phyloP scores from a whole-genome alignment of 345 rosid species.

The Eucalyptus marginata region DNA sequence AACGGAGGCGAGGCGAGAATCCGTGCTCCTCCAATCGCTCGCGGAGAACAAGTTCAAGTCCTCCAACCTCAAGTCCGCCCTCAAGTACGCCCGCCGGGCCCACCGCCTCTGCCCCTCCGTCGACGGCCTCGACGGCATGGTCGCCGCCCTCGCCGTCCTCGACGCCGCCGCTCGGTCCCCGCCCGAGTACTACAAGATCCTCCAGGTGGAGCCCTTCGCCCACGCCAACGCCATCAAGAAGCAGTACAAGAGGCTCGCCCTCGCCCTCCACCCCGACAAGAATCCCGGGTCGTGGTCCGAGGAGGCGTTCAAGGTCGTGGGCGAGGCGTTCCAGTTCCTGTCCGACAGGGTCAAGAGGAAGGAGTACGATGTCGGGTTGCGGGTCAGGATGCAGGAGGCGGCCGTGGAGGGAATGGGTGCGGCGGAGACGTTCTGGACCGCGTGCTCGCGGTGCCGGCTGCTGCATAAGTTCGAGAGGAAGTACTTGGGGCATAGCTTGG shows the following conservation, averaged over 20 bases:
- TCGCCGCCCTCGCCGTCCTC: conserved; percentile 55
- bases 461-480: conserved; percentile 69
- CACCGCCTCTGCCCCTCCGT: conserved; percentile 36
- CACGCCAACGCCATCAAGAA: conserved; percentile 48
- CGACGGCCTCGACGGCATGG: conserved; percentile 56
- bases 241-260: conserved; percentile 65
- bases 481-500: conserved; percentile 60
- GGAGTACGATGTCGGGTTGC: conserved; percentile 68
- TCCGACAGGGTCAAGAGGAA: conserved; percentile 53
- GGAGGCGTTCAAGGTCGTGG: conserved; percentile 83
- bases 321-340: conserved; percentile 63
- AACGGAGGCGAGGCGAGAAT: conserved; percentile 26
- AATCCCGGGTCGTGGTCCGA: conserved; percentile 45
- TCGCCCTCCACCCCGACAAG: conserved; percentile 74
- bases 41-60: conserved; percentile 42
- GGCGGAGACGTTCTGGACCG: conserved; percentile 44
- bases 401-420: background rate
- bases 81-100: conserved; percentile 55
- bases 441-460: conserved; percentile 56
- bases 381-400: conserved; percentile 64
- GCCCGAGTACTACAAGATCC: conserved; percentile 67
- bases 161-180: conserved; percentile 1
- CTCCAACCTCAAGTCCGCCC: conserved; percentile 46
- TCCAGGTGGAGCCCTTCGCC: conserved; percentile 87
- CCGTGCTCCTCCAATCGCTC: conserved; percentile 30